Evolutionary conservation across 192 early-diverging fungal species (phyloP), one percentile per base, ranked within the genome.

Genomic region (Linnemannia elongata): DNA sequence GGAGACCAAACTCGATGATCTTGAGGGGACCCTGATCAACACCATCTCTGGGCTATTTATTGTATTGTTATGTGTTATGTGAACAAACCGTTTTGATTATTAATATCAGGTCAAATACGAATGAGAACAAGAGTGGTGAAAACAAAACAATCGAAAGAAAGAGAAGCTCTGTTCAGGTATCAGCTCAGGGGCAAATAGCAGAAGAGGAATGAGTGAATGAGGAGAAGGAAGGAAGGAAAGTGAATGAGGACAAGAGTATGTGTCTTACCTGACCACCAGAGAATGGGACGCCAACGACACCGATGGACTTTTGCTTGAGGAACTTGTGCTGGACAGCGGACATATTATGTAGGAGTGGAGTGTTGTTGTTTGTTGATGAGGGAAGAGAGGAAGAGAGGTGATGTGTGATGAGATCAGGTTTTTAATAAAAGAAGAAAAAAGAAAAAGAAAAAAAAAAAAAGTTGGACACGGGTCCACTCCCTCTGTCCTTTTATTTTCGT

Each of bases 1-100:
- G 85, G 22, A 99, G 85, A 69, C 97, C 97, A 84, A 94, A 94
- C 80, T 97, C 95, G 47, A 98, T 85, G 76, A 99, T 89, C 78
- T 93, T 93, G 20, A 94, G 89, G 10, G 97, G 97, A 30, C 97
- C 98, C 69, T 93, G 92, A 79, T 99, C 97, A 9, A 98, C 97
- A 76, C 98, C 98, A 74, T 92, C 92, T 88, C 95, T 94, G 73
- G 96, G 96, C 93, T 97, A 74, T 72, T 66, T 20, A 52, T 52
- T 52, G 17, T 5, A 45, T 45, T 45, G 12, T 12, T 45, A 17
- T 45, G 44, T 45, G 44, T 7, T 18, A 18, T 22, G 3, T 6
- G 0, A 52, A 18, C 49, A 22, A 3, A 52, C 44, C 44, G 44
- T 52, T 52, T 52, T 52, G 54, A 18, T 22, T 24, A 8, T 27